A percentile compares a stretch with the other conserved stretches of the same genome.
These are phyloP conservation scores for Tuber melanosporum DNA, from an alignment of 495 filamentous ascomycete species.

Conservation along the genomic window DNA sequence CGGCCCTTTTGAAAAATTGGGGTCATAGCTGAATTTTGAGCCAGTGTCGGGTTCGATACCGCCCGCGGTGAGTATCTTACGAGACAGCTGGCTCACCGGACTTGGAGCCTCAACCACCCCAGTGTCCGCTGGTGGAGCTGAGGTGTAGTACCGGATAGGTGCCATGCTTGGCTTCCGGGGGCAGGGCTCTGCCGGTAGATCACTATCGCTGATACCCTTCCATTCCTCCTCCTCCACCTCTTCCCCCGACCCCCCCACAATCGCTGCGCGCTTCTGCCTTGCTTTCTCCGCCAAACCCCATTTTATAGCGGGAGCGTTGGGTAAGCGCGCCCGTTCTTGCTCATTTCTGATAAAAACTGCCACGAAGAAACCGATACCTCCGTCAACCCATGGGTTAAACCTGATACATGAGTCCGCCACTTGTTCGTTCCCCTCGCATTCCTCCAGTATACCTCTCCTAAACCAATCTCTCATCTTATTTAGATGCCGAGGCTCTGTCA, in stretches of 20 bases:
- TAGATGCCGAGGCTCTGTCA: conserved; percentile 59
- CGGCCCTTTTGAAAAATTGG: not conserved
- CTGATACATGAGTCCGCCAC: conserved; percentile 71
- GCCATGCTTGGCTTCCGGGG: not conserved
- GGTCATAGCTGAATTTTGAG: not conserved
- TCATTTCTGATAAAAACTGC: conserved; percentile 57
- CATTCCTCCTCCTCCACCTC: conserved; percentile 43
- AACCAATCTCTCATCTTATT: conserved; percentile 61
- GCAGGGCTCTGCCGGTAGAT: not conserved
- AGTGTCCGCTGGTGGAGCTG: not conserved
- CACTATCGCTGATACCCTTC: conserved; percentile 44
- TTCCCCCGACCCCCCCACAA: conserved; percentile 47
- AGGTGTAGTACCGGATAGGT: not conserved
- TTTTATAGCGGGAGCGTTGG: not conserved
- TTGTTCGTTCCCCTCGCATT: conserved; percentile 48
- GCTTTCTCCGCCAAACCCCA: conserved; percentile 20
- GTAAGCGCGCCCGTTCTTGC: conserved; percentile 3
- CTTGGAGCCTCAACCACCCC: not conserved
- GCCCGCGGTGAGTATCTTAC: not conserved
- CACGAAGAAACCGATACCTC: conserved; percentile 72
- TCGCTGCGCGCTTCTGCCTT: conserved; percentile 32
- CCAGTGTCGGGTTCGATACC: not conserved
- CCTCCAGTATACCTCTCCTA: conserved; percentile 53
- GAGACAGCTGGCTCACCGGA: not conserved
- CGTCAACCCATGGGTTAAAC: conserved; percentile 69